Base-by-base conservation (phyloP, 176 grass and related monocot species). In the Aegilops speltoides region DNA sequence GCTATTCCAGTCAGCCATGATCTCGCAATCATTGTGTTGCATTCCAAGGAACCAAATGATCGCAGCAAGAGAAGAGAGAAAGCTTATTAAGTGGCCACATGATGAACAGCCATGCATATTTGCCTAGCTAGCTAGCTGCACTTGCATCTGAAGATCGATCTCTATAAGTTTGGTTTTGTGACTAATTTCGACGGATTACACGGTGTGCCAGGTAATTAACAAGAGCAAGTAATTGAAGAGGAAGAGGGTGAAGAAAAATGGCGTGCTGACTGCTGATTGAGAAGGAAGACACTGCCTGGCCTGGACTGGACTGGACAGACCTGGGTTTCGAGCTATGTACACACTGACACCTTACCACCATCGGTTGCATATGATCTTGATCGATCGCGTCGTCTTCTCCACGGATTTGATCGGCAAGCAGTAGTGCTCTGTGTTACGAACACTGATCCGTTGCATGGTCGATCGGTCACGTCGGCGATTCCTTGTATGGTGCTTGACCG, bases 111-210 rank as follows among this genome's bases (percentile, higher is more conserved):
- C 57, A 24, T 76, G 50, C 57, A 24, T 76, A 15, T 14, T 46
- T 25, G 24, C 3, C 22, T 40, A 5, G n/a, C 38, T 46, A 26
- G 41, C 36, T 54, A 56, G 54, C 56, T 63, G 64, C 65, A 73
- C 6, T 33, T 71, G 65, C 65, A 73, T 90, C 59, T 79, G 59
- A 76, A 28, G 23, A 36, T 80, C 33, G 31, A 36, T 80, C 85
- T 91, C 90, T 88, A 85, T 85, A 66, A 10, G 31, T 77, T 90
- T 78, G 25, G 33, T 80, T 81, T 85, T 77, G 52, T 88, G 7
- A 59, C 78, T 85, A 79, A 34, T 64, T 84, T 80, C 83, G 64
- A 67, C 84, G 80, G 89, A 84, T 80, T 85, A 88, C 86, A 88
- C 62, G 82, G 69, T 82, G 29, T 82, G 77, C 52, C 16, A 6